Evolutionary conservation across 257 asterid genomes (phyloP), one percentile per base, ranked within the genome.

Genomic region (Solanum etuberosum): DNA sequence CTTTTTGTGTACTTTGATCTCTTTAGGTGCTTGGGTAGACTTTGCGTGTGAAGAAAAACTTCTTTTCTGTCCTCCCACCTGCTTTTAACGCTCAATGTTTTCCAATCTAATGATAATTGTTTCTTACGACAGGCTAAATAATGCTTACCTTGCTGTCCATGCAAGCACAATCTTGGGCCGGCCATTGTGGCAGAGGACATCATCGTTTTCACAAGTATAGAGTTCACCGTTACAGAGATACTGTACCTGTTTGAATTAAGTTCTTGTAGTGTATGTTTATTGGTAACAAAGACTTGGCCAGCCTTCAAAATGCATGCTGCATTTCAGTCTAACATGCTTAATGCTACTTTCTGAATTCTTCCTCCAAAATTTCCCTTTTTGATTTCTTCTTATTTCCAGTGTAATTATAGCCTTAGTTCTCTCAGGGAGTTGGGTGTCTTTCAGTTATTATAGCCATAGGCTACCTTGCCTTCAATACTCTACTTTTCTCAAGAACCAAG

Each of bases 161-260:
- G 95, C 94, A 89, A 91, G 94, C 77, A 93, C 97, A 51, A 95
- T 96, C 90, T 86, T 94, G 92, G 99, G 98, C 89, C 91, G 97
- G 91, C 94, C 98, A 9, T 87, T 95, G 95, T 96, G 99, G 99
- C 97, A 89, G 95, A 96, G 90, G 91, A 92, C 97, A 46, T 92
- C 95, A 61, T 89, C 89, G 1, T 87, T 90, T 86, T 86, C 93
- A 34, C 92, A 91, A 90, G 87, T 87, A 78, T 91, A 91, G 86
- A 87, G 18, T 54, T 29, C 34, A 31, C 35, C 68, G n/a, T 48
- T 59, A 51, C 70, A 83, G 54, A 81, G 90, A 85, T 65, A 42
- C 29, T 85, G 57, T 43, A 46, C 68, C 77, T 88, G 87, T 65
- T 89, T 88, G 51, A 29, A 23, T 51, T 35, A 63, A 70, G 84